A percentile compares a stretch with the other conserved stretches of the same genome.
phyloP scores from a whole-genome alignment of 2,329 filamentous ascomycete genomes.

The Ambrosiella beaveri region DNA sequence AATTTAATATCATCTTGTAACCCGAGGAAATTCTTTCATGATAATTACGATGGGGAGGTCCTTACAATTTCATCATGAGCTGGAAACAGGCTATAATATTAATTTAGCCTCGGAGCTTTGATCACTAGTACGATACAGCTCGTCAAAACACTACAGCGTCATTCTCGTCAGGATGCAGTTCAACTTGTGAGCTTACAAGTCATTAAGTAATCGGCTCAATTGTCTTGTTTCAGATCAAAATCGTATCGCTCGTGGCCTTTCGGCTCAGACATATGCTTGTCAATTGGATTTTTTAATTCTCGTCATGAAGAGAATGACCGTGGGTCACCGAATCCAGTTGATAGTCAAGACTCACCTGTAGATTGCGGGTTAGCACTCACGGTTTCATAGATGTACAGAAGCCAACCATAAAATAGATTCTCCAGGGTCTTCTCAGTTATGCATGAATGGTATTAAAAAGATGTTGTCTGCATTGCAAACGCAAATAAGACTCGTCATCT shows the following conservation, averaged over 20 bases:
- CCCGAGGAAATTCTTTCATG: not conserved
- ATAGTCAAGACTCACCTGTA: not conserved
- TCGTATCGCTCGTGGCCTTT: constrained; percentile 21
- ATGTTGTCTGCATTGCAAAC: constrained; percentile 53
- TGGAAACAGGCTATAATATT: constrained; percentile 1
- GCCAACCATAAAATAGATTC: constrained; percentile 8
- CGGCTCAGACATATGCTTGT: constrained; percentile 98
- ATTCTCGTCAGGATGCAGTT: not conserved
- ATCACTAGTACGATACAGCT: not conserved
- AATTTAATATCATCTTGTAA: constrained; percentile 25
- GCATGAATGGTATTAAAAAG: constrained; percentile 58
- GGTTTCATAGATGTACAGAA: not conserved
- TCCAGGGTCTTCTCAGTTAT: constrained; percentile 26
- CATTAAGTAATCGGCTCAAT: not conserved
- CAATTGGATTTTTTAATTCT: constrained; percentile 42
- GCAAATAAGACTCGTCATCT: constrained; percentile 70
- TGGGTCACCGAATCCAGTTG: not conserved
- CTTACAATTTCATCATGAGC: constrained; percentile 8
- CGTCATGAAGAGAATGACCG: constrained; percentile 12
- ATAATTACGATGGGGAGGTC: not conserved
- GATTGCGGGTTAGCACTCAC: constrained; percentile 10
- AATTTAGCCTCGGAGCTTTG: not conserved
- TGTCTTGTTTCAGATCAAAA: constrained; percentile 11
- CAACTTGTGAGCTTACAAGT: not conserved
- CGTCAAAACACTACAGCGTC: not conserved